phyloP scores from a whole-genome alignment of 129 eudicot species.

The Calendula officinalis region DNA sequence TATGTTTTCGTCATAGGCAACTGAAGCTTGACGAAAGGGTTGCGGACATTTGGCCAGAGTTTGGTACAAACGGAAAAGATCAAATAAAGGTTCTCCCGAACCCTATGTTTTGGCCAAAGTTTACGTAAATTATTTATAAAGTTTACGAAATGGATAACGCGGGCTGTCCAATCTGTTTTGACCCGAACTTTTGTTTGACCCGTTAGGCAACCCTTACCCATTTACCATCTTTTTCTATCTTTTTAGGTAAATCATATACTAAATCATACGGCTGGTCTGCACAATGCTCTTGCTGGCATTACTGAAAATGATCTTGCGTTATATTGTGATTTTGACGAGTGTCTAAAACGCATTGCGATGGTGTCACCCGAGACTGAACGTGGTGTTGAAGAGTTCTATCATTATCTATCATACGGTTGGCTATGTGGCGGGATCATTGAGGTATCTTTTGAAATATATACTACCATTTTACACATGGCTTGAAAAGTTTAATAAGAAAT shows the following conservation, averaged over 20 bases:
- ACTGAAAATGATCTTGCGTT: slow-evolving; percentile 51
- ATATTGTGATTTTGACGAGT: slow-evolving; percentile 65
- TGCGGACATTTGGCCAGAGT: slow-evolving; percentile 72
- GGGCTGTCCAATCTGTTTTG: too few relatives aligned
- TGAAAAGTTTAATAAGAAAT: too few relatives aligned
- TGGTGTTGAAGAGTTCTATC: slow-evolving; percentile 69
- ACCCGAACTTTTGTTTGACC: too few relatives aligned
- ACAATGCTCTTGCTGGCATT: slow-evolving; percentile 59
- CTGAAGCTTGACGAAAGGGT: slow-evolving; percentile 71
- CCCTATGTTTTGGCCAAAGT: background rate
- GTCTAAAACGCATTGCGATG: slow-evolving; percentile 46
- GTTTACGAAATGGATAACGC: too few relatives aligned
- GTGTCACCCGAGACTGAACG: slow-evolving; percentile 70
- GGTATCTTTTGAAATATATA: too few relatives aligned
- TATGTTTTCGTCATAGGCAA: slow-evolving; percentile 43
- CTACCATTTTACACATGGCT: too few relatives aligned
- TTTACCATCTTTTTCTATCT: background rate
- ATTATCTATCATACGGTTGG: slow-evolving; percentile 86
- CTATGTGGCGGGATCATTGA: slow-evolving; percentile 87
- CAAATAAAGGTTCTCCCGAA: slow-evolving; percentile 50
- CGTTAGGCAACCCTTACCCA: background rate
- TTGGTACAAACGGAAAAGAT: slow-evolving; percentile 62
- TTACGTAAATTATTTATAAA: too few relatives aligned
- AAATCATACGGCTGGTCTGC: slow-evolving; percentile 84
- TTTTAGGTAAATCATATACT: slow-evolving; percentile 83